Percentiles rank a stretch among this genome's conserved stretches.
Conservation (phyloP, 2,329 filamentous ascomycete species). For the Cladosporium sp. region DNA sequence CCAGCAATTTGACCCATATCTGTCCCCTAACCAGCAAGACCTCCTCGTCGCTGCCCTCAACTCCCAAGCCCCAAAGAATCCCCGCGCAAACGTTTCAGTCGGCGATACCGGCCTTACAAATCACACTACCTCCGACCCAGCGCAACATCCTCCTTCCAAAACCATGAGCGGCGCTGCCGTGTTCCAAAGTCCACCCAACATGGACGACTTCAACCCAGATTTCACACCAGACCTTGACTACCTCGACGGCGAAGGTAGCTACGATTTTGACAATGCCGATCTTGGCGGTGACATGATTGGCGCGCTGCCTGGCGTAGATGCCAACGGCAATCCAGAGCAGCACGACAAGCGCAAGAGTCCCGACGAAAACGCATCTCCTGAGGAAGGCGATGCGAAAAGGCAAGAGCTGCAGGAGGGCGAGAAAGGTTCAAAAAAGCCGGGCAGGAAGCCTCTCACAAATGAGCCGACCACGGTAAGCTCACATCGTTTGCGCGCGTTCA, state of each 20-base stretch:
- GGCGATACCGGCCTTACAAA: conserved; percentile 12
- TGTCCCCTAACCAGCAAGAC: conserved; percentile 45
- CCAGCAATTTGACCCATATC: conserved; percentile 36
- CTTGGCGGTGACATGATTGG: conserved; percentile 65
- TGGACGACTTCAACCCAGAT: conserved; percentile 27
- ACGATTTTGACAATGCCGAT: conserved; percentile 60
- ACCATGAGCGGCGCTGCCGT: conserved; percentile 21
- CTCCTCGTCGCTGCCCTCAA: conserved; percentile 45
- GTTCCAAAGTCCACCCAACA: conserved; percentile 8
- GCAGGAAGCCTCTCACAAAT: conserved; percentile 89
- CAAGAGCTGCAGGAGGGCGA: conserved; percentile 78
- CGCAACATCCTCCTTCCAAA: conserved; percentile 13
- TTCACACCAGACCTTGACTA: conserved; percentile 78
- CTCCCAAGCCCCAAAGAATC: conserved; percentile 32
- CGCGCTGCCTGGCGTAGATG: conserved; percentile 57
- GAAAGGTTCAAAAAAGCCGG: conserved; percentile 90
- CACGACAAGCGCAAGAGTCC: conserved; percentile 71
- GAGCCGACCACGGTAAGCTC: conserved; percentile 88
- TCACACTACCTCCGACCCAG: conserved; percentile 11
- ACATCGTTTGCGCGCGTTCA: not conserved
- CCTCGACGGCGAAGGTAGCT: conserved; percentile 68
- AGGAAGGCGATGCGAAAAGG: conserved; percentile 65
- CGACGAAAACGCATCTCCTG: conserved; percentile 60
- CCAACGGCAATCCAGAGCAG: conserved; percentile 30
- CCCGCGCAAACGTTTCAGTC: conserved; percentile 6